phyloP scores from a whole-genome alignment of 2,329 filamentous ascomycete species.

The Blastomyces parvus region DNA sequence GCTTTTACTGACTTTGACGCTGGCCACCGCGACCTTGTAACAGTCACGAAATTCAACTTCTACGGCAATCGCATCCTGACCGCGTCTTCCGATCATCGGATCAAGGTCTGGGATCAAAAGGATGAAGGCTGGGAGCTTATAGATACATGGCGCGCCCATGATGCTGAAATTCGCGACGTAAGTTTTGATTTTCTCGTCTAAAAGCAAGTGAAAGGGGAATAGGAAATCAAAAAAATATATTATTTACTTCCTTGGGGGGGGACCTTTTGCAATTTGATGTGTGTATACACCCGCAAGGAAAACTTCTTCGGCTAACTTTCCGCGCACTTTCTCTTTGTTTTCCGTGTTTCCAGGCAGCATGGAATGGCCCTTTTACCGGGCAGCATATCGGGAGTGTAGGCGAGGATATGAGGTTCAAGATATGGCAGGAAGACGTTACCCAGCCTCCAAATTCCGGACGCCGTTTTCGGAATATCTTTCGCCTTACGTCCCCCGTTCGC shows the following conservation, averaged over 20 bases:
- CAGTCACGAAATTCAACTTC: conserved; percentile 79
- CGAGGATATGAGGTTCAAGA: conserved; percentile 78
- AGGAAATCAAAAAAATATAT: not conserved
- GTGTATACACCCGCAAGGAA: conserved; percentile 4
- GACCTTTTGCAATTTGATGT: not conserved
- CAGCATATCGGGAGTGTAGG: conserved; percentile 81
- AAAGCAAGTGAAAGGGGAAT: not conserved
- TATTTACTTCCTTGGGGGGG: not conserved
- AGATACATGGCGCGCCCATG: conserved; percentile 84
- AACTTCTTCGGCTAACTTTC: conserved; percentile 17
- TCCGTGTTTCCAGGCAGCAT: conserved; percentile 58
- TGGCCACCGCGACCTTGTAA: conserved; percentile 55
- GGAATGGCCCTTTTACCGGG: conserved; percentile 83
- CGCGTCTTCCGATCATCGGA: conserved; percentile 81
- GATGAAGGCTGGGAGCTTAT: conserved; percentile 68
- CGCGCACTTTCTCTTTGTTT: conserved; percentile 7
- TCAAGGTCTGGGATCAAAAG: conserved; percentile 77
- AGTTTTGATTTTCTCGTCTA: conserved; percentile 11
- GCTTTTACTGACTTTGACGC: conserved; percentile 37
- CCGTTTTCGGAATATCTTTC: conserved; percentile 64
- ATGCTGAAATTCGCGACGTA: conserved; percentile 82
- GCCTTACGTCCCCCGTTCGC: conserved; percentile 58
- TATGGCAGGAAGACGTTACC: conserved; percentile 86
- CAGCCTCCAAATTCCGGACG: conserved; percentile 64
- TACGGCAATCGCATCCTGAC: conserved; percentile 89